phyloP scores from a whole-genome alignment of 495 filamentous ascomycete genomes.

The Chaetomidium leptoderma region DNA sequence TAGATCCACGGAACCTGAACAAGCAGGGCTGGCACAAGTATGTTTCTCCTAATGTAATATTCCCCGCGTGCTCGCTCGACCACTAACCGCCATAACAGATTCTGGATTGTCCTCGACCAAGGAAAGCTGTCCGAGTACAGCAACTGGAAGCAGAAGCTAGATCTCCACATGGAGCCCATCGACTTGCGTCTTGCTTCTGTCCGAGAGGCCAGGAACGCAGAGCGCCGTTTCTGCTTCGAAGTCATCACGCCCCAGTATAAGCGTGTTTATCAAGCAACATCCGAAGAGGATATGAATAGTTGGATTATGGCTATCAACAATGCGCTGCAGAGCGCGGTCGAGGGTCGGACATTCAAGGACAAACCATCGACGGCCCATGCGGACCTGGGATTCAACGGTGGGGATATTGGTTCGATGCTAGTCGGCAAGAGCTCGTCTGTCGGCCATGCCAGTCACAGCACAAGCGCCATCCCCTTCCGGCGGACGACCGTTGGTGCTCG shows the following conservation, averaged over 20 bases:
- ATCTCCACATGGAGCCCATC: constrained; percentile 97
- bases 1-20: constrained; percentile 89
- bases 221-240: constrained; percentile 96
- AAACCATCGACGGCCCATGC: constrained; percentile 42
- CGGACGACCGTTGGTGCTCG: constrained; percentile 84
- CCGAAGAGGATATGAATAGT: constrained; percentile 93
- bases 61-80: neutral
- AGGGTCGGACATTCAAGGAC: constrained; percentile 62
- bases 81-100: constrained; percentile 52
- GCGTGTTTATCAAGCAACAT: constrained; percentile 95
- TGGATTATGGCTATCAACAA: constrained; percentile 99
- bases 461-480: constrained; percentile 57
- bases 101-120: constrained; percentile 97
- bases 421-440: constrained; percentile 89
- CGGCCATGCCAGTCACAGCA: constrained; percentile 45
- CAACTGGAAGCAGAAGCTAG: constrained; percentile 97
- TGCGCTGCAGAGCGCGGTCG: constrained; percentile 90
- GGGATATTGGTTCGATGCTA: constrained; percentile 85
- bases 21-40: constrained; percentile 99
- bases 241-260: constrained; percentile 96
- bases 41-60: constrained; percentile 32
- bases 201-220: constrained; percentile 86
- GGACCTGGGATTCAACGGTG: constrained; percentile 55
- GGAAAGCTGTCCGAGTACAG: constrained; percentile 96
- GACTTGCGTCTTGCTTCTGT: constrained; percentile 96